Evolutionary conservation across 2,329 filamentous ascomycete genomes (phyloP), one percentile per base, ranked within the genome.

Genomic region (Parafenestella ontariensis): DNA sequence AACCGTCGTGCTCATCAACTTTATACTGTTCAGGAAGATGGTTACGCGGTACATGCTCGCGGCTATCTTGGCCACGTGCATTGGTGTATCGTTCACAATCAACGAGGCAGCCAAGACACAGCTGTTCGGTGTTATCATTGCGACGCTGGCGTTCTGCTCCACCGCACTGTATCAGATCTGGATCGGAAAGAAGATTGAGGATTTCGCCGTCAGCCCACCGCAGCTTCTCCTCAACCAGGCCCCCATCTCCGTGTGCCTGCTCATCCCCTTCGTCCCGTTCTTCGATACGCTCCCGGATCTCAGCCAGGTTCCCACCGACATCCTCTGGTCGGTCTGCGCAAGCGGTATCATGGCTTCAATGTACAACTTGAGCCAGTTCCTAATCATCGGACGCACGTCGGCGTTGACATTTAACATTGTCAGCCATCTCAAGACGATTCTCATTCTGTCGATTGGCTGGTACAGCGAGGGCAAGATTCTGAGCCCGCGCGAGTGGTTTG

Each of bases 111-210:
- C 76, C 36, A 76, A 75, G 50, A 78, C 75, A 8, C 70, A 73
- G n/a, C 65, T 76, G 3, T 68, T 77, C 11, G 78, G 78, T 23
- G 74, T 77, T 21, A 76, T 78, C 11, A 74, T 79, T 52, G 78
- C 78, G 1, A 72, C 74, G 3, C 64, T 77, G 29, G 78, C 78
- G 8, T 80, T 80, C 56, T 76, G 73, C 51, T 76, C 77, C 2
- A 80, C 78, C 8, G 78, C 77, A 1, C 76, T 80, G 42, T 80
- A 80, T 56, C 78, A 80, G 63, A 79, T 80, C 42, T 80, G 78
- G 78, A 80, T 80, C 52, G 78, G 78, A 58, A 80, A 80, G 73
- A 80, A 80, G 65, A 79, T 80, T 50, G 74, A 76, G 51, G 78
- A 80, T 58, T 79, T 80, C 52, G 68, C 66, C 31, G 78, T 79